These are phyloP conservation scores for Eremothecium coryli DNA, from an alignment of 1,139 yeast genomes.

Conservation along the genomic window DNA sequence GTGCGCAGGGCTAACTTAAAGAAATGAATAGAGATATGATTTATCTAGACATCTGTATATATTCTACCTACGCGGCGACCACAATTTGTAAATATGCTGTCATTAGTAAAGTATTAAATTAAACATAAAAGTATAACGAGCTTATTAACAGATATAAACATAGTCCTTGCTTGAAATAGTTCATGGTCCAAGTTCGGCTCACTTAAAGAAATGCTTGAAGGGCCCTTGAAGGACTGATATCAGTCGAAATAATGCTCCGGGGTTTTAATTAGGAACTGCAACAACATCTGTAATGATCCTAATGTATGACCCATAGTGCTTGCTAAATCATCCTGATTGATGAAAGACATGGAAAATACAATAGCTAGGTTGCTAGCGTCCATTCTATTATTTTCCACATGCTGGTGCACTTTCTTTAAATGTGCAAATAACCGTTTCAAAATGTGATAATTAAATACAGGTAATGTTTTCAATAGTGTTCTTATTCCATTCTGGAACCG, in stretches of 20 bases:
- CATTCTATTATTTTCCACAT: conserved; percentile 64
- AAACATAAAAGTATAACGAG: conserved; percentile 1
- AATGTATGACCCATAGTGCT: conserved; percentile 36
- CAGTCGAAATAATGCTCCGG: conserved; percentile 26
- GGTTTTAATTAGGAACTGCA: conserved; percentile 31
- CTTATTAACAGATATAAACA: conserved; percentile 2
- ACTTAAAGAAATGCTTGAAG: no score
- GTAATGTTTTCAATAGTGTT: conserved; percentile 41
- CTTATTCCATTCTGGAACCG: conserved; percentile 28
- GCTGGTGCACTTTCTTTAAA: conserved; percentile 50
- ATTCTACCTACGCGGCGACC: neutral
- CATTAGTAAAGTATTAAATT: conserved; percentile 2
- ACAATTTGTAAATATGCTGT: neutral
- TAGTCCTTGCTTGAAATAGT: conserved; percentile 2
- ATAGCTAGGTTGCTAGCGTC: conserved; percentile 73
- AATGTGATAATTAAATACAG: conserved; percentile 57
- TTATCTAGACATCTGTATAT: neutral
- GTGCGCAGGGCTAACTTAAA: conserved; percentile 28
- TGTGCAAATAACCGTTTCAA: conserved; percentile 62
- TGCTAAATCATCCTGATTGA: conserved; percentile 35
- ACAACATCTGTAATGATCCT: conserved; percentile 35
- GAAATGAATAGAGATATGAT: conserved; percentile 3
- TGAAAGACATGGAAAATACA: conserved; percentile 55
- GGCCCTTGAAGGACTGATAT: no score
- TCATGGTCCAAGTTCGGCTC: no score